Percentiles rank a stretch among this genome's conserved stretches.
phyloP scores from a whole-genome alignment of 2,329 filamentous ascomycete species.

The Neonectria coccinea region DNA sequence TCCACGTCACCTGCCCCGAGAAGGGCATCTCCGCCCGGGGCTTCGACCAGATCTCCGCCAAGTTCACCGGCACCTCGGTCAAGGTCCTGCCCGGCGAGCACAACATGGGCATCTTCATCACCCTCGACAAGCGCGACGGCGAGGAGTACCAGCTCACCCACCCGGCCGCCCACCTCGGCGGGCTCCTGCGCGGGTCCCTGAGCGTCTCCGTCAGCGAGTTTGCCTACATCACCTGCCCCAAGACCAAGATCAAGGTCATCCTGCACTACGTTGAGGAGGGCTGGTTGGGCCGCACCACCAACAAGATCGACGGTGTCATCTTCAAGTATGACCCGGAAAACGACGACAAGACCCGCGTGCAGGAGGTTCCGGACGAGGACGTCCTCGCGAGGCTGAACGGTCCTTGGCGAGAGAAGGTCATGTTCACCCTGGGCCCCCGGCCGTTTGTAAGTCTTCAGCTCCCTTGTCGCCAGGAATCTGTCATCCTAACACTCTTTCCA shows the following conservation, averaged over 20 bases:
- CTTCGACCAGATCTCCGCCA: conserved; percentile 96
- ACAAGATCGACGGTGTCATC: conserved; percentile 89
- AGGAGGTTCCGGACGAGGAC: conserved; percentile 87
- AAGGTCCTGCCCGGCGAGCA: conserved; percentile 92
- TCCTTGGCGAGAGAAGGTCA: conserved; percentile 81
- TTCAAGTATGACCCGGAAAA: conserved; percentile 92
- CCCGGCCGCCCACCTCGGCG: conserved; percentile 91
- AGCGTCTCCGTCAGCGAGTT: conserved; percentile 91
- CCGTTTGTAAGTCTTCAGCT: conserved; percentile 65
- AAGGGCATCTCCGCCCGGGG: conserved; percentile 89
- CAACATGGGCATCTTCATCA: conserved; percentile 96
- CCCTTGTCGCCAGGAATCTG: not conserved
- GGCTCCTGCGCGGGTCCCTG: conserved; percentile 86
- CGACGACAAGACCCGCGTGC: conserved; percentile 82
- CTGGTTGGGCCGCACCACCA: conserved; percentile 91
- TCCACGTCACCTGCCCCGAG: conserved; percentile 91
- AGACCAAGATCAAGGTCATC: conserved; percentile 91
- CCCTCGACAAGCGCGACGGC: conserved; percentile 79
- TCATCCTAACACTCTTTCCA: conserved; percentile 11
- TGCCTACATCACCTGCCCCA: conserved; percentile 89
- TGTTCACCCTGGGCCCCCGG: conserved; percentile 70
- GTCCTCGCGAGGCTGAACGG: conserved; percentile 86
- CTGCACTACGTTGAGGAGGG: conserved; percentile 94
- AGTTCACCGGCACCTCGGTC: conserved; percentile 96
- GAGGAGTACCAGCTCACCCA: conserved; percentile 97